These are phyloP conservation scores for Flueggea neowawraea DNA, from an alignment of 441 rosid genomes.

Conservation along the genomic window DNA sequence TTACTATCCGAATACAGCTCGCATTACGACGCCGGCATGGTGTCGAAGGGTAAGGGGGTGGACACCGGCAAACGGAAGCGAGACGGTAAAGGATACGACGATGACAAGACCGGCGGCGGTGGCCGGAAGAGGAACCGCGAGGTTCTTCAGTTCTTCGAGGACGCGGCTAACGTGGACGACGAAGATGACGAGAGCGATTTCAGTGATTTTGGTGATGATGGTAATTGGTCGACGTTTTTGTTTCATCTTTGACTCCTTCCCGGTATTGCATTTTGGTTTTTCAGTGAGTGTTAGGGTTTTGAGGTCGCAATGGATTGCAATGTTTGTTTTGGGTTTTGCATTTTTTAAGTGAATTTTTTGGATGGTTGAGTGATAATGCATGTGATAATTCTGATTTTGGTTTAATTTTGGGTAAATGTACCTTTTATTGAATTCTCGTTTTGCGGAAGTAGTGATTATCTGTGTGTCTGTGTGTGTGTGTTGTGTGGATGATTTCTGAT, in stretches of 20 bases:
- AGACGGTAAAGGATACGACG: conserved; percentile 19
- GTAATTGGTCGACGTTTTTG: conserved; percentile 9
- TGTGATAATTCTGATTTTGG: no score
- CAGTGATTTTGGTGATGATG: conserved; percentile 22
- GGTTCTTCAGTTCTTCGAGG: conserved; percentile 84
- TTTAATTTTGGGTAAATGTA: no score
- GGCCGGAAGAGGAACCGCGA: conserved; percentile 46
- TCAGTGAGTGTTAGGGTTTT: no score
- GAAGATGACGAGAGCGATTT: conserved; percentile 37
- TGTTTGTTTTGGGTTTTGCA: background rate
- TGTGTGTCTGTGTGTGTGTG: no score
- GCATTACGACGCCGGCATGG: background rate
- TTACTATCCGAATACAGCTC: no score
- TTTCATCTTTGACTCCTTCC: background rate
- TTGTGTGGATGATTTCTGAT: no score
- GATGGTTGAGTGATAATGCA: background rate
- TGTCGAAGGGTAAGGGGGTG: conserved; percentile 32
- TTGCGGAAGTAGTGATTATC: no score
- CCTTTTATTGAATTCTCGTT: no score
- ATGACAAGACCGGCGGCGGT: conserved; percentile 35
- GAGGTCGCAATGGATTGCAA: no score
- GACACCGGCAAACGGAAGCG: conserved; percentile 42
- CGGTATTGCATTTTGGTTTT: no score
- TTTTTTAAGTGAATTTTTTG: background rate
- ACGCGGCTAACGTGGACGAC: conserved; percentile 52